These are phyloP conservation scores for Jaminaea rosea DNA, from an alignment of 1,284 basidiomycete species.

Conservation along the genomic window DNA sequence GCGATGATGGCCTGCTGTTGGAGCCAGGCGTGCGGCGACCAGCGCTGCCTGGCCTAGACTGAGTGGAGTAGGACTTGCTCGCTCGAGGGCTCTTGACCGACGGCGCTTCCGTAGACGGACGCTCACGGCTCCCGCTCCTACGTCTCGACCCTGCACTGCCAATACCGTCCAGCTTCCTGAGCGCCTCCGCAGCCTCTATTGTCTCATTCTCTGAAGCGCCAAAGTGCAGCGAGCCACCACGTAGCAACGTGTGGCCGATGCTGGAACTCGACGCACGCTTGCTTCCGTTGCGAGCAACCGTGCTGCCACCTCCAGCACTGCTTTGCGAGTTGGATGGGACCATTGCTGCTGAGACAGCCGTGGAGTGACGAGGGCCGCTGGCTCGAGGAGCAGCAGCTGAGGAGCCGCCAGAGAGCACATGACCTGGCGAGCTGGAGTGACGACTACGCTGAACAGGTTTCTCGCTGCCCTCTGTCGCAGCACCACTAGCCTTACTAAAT, in stretches of 20 bases:
- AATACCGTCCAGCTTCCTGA: slow-evolving; percentile 86
- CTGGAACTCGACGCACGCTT: slow-evolving; percentile 52
- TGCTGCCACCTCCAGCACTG: not conserved
- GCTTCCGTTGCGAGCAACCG: slow-evolving; percentile 13
- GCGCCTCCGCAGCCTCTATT: slow-evolving; percentile 62
- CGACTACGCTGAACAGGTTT: too few relatives aligned
- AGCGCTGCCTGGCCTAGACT: slow-evolving; percentile 25
- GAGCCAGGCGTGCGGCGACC: slow-evolving; percentile 18
- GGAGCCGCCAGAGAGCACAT: too few relatives aligned
- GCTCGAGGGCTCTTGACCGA: slow-evolving; percentile 21
- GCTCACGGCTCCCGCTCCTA: slow-evolving; percentile 45
- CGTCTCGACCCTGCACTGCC: too few relatives aligned
- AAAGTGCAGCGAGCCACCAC: slow-evolving; percentile 29
- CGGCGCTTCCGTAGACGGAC: slow-evolving; percentile 7
- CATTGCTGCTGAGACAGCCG: too few relatives aligned
- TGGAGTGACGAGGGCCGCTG: too few relatives aligned
- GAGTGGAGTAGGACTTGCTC: slow-evolving; percentile 19
- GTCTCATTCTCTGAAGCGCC: slow-evolving; percentile 23
- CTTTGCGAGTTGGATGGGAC: too few relatives aligned
- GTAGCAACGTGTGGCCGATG: slow-evolving; percentile 41
- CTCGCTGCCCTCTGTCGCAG: too few relatives aligned
- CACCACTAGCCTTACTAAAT: too few relatives aligned
- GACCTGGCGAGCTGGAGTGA: too few relatives aligned
- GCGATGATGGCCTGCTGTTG: slow-evolving; percentile 21
- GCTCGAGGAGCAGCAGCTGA: too few relatives aligned